Evolutionary conservation across 2,329 filamentous ascomycete genomes (phyloP), one percentile per base, ranked within the genome.

Genomic region (Grosmannia huntii): DNA sequence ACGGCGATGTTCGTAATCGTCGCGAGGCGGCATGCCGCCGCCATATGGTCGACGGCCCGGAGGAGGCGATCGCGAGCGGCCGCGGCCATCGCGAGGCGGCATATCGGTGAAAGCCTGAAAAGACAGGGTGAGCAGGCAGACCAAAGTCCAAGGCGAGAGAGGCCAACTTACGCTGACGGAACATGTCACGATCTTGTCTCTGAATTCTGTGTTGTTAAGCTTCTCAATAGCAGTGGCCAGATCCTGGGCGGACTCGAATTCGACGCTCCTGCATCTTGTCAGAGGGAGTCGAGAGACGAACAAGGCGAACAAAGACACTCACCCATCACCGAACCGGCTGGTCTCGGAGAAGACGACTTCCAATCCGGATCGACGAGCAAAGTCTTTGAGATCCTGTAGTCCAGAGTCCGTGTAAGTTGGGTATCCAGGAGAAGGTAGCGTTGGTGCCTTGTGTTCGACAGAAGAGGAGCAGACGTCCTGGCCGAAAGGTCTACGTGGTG

Each of bases 311-410:
- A 52, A 23, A 52, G 87, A 74, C 74, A 92, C 92, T 82, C 88
- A 89, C 64, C 90, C 90, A 71, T 95, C 90, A 65, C 87, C 87
- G 70, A 95, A 91, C 68, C 92, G 90, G 67, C 86, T 87, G 61
- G 95, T 95, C 76, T 99, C 94, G 64, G 91, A 96, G 73, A 96
- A 99, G 68, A 99, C 94, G 64, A 99, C 94, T 72, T 97, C 94
- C 73, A 96, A 83, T 73, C 90, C 90, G 72, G 92, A 95, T 73
- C 95, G 89, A 71, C 94, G 90, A 62, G 94, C 94, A 75, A 99
- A 99, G 73, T 99, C 94, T 88, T 99, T 99, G 57, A 99, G 85
- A 75, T 99, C 94, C 94, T 99, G 90, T 57, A 76, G 85, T 77
- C 80, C 81, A 84, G 80, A 80, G 75, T 82, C 81, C 82, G 81